These are phyloP conservation scores for Maudiozyma pseudohumilis DNA, from an alignment of 805 yeast species.

Conservation along the genomic window DNA sequence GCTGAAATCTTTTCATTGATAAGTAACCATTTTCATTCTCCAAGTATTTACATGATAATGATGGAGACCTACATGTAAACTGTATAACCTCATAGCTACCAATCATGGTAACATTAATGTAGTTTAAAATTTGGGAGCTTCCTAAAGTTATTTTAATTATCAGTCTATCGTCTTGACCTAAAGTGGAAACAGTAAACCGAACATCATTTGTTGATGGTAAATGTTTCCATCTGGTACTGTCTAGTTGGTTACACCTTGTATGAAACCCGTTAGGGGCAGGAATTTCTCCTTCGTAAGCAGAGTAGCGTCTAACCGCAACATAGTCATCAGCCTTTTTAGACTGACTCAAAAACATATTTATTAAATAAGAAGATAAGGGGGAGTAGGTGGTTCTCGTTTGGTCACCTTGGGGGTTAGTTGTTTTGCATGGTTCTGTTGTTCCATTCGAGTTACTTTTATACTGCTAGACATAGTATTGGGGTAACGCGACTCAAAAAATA, in stretches of 20 bases:
- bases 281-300: constrained; percentile 12
- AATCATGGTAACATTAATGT: background rate
- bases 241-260: constrained; percentile 7
- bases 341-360: no score
- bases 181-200: no score
- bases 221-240: constrained; percentile 16
- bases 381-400: no score
- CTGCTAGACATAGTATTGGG: no score
- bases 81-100: constrained; percentile 7
- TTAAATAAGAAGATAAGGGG: no score
- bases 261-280: constrained; percentile 20
- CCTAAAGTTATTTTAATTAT: background rate
- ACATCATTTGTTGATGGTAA: no score
- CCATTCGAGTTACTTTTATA: no score
- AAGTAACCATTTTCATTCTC: background rate
- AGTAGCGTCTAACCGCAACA: constrained; percentile 11
- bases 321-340: no score
- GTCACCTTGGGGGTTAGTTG: no score
- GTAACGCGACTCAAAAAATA: no score
- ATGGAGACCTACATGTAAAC: constrained; percentile 19
- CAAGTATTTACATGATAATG: constrained; percentile 24
- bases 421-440: no score
- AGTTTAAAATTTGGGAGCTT: background rate
- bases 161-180: background rate
- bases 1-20: constrained; percentile 20